These are phyloP conservation scores for Xylaria sp. DNA, from an alignment of 2,329 filamentous ascomycete genomes.

Conservation along the genomic window DNA sequence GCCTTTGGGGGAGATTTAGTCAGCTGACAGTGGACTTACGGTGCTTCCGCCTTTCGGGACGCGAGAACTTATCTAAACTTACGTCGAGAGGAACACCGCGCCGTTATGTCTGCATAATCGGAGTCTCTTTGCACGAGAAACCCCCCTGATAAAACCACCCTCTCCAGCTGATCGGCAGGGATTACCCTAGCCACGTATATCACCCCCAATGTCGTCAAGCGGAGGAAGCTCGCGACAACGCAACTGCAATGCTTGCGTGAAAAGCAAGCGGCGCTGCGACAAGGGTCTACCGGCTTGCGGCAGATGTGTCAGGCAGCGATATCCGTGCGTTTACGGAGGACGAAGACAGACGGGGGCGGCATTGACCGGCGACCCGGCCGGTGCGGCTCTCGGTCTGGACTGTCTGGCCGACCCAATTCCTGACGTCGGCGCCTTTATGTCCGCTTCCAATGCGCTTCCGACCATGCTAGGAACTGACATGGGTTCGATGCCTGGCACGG, in stretches of 20 bases:
- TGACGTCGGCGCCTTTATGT: constrained; percentile 20
- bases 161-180: not conserved
- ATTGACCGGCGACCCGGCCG: constrained; percentile 33
- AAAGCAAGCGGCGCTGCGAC: constrained; percentile 55
- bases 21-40: constrained; percentile 29
- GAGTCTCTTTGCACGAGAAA: not conserved
- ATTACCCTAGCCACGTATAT: not conserved
- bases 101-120: not conserved
- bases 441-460: constrained; percentile 8
- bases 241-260: constrained; percentile 56
- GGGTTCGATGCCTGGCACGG: constrained; percentile 3
- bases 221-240: constrained; percentile 51
- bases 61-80: not conserved
- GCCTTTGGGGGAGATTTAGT: constrained; percentile 22
- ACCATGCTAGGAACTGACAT: constrained; percentile 8
- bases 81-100: not conserved
- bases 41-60: too few species aligned
- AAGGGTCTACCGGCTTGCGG: constrained; percentile 51
- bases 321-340: constrained; percentile 48
- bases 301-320: constrained; percentile 50
- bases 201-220: constrained; percentile 19
- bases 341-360: constrained; percentile 14
- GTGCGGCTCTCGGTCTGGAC: constrained; percentile 40
- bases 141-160: too few species aligned
- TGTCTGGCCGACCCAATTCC: constrained; percentile 44